phyloP scores from a whole-genome alignment of 495 filamentous ascomycete species.

The Penicillium antarcticum region DNA sequence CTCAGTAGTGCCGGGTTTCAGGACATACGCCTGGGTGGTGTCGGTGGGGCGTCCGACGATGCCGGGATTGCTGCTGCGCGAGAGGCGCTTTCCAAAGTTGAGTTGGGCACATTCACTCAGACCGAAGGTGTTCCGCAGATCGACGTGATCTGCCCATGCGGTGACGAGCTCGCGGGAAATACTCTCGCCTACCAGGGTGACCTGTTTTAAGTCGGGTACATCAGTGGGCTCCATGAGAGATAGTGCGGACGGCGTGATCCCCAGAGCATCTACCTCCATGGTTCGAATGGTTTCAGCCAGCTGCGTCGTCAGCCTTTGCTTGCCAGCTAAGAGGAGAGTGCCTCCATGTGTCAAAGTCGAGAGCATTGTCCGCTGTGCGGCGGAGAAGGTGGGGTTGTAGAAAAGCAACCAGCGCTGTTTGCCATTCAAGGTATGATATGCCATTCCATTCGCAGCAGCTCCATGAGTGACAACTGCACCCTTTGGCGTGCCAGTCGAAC shows the following conservation, averaged over 20 bases:
- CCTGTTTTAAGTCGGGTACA: neutral
- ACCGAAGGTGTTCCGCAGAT: constrained; percentile 13
- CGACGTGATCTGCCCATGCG: constrained; percentile 13
- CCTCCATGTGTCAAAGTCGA: constrained; percentile 11
- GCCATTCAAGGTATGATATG: neutral
- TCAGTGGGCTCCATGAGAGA: constrained; percentile 3
- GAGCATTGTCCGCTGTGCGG: constrained; percentile 13
- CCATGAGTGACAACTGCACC: constrained; percentile 9
- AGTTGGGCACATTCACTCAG: constrained; percentile 19
- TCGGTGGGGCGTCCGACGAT: constrained; percentile 8
- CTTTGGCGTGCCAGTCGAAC: constrained; percentile 19
- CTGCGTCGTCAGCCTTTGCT: constrained; percentile 2
- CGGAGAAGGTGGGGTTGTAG: constrained; percentile 18
- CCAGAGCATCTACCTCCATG: constrained; percentile 7
- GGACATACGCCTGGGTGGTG: neutral
- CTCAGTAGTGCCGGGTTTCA: neutral
- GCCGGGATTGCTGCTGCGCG: constrained; percentile 26
- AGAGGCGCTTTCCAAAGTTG: constrained; percentile 10
- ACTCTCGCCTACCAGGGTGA: constrained; percentile 3
- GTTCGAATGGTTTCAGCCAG: neutral
- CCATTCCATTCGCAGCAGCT: constrained; percentile 9
- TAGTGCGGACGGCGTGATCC: constrained; percentile 8
- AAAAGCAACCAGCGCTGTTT: constrained; percentile 16
- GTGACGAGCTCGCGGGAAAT: constrained; percentile 2
- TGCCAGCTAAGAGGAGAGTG: neutral